A percentile compares a stretch with the other conserved stretches of the same genome.
Conservation (phyloP, 768 basidiomycete genomes). For the Mycena pura region DNA sequence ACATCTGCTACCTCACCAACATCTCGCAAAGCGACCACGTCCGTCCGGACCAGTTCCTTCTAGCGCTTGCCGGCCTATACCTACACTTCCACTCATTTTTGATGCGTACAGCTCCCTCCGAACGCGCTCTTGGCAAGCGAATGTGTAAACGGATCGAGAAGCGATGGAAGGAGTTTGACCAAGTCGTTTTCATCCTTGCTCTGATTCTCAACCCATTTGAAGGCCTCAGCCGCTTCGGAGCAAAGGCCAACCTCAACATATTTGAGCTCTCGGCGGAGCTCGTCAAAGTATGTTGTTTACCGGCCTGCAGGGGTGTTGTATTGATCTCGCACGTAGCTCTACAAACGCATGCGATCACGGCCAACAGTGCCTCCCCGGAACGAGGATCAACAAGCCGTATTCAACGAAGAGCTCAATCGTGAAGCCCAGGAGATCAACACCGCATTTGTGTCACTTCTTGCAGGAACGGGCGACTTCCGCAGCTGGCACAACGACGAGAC, state of each 20-base stretch:
- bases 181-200: slow-evolving; percentile 6
- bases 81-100: slow-evolving; percentile 8
- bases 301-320: too few relatives aligned
- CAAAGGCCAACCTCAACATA: slow-evolving; percentile 3
- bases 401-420: neutral
- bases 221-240: slow-evolving; percentile 7
- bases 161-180: slow-evolving; percentile 9
- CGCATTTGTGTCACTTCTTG: slow-evolving; percentile 6
- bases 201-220: slow-evolving; percentile 14
- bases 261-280: neutral
- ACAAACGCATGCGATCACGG: neutral
- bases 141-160: slow-evolving; percentile 15
- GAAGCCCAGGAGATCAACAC: neutral
- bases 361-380: neutral
- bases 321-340: too few relatives aligned
- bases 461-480: neutral
- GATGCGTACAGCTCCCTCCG: neutral
- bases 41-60: slow-evolving; percentile 13
- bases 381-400: neutral
- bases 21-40: slow-evolving; percentile 16
- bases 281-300: neutral
- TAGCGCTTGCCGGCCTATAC: slow-evolving; percentile 9
- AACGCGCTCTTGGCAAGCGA: neutral
- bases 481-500: neutral
- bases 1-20: neutral